Base-by-base conservation (phyloP, 306 rosid genomes). In the Glycine latifolia region DNA sequence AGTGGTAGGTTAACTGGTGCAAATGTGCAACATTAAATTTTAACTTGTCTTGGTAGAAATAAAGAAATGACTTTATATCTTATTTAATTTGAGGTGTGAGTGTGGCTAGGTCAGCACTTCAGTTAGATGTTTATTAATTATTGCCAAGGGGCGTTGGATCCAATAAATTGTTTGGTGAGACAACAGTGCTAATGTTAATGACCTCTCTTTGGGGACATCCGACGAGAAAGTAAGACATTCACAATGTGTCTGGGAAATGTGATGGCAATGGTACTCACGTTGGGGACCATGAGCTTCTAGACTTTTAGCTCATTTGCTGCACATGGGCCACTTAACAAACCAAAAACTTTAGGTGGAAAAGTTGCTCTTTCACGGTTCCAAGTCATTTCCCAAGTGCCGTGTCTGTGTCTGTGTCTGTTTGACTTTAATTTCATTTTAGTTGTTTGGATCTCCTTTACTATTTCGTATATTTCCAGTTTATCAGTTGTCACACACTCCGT, bases 91-190 rank as follows among this genome's bases (percentile, higher is more conserved):
- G 67, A 47, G 60, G 83, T 15, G 74, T 65, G 80, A 71, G 67
- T 47, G 67, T 47, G 14, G 83, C 67, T 86, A 56, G 87, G 73
- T 76, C 78, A 86, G 50, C 71, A 73, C 37, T 65, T 86, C 67
- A 44, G 53, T 66, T 60, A 71, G 77, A 68, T 74, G 76, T 41
- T 66, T 72, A 73, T 17, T 73, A 50, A 81, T 69, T 63, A 73
- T 58, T 77, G 72, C 52, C 69, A 68, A 76, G 48, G 73, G 69
- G 90, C 83, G 80, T 86, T 84, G 84, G 87, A 87, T 89, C 89
- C 87, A 63, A 87, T 82, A 13, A 82, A 78, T 6, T 63, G 88
- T 79, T 73, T 85, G 88, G 81, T 87, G 68, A 70, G 81, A 87
- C 43, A 75, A 80, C 49, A 50, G 49, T 75, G 62, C 26, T 62